Evolutionary conservation across 1,139 yeast species (phyloP).

Genomic region (Starmera stellimalicola): DNA sequence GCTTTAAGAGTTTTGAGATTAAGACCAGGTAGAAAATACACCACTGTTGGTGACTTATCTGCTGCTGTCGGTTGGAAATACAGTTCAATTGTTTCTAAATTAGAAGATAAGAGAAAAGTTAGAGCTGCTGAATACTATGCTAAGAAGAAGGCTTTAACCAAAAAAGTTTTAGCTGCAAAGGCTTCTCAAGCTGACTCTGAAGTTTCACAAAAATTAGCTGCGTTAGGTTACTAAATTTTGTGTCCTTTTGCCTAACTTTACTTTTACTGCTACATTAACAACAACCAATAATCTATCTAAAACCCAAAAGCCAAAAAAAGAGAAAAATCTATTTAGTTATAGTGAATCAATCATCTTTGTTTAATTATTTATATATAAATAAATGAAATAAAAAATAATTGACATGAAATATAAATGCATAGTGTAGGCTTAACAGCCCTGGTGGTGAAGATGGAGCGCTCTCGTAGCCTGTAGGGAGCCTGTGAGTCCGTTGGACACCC

Average conservation of each 20-base stretch:
- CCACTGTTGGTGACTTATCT: conserved; percentile 95
- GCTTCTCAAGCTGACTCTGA: conserved; percentile 60
- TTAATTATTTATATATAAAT: background rate
- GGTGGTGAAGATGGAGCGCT: no score
- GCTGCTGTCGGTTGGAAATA: conserved; percentile 99
- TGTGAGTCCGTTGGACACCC: no score
- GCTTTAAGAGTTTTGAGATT: conserved; percentile 99
- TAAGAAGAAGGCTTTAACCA: conserved; percentile 93
- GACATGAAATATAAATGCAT: background rate
- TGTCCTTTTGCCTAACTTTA: conserved; percentile 13
- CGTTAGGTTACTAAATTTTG: conserved; percentile 66
- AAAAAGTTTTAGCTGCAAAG: conserved; percentile 83
- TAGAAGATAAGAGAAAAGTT: conserved; percentile 99
- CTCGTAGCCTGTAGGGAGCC: no score
- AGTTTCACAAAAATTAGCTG: conserved; percentile 72
- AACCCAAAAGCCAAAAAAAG: conserved; percentile 1
- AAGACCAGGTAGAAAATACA: conserved; percentile 99
- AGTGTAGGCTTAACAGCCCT: no score
- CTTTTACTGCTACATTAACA: no score
- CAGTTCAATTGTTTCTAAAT: conserved; percentile 95
- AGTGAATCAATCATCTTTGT: background rate
- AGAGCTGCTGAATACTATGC: conserved; percentile 99
- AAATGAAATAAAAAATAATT: no score
- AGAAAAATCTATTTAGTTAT: background rate
- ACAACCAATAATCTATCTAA: conserved; percentile 6